Evolutionary conservation across 1,139 yeast genomes (phyloP).

Genomic region (Taphrina deformans): DNA sequence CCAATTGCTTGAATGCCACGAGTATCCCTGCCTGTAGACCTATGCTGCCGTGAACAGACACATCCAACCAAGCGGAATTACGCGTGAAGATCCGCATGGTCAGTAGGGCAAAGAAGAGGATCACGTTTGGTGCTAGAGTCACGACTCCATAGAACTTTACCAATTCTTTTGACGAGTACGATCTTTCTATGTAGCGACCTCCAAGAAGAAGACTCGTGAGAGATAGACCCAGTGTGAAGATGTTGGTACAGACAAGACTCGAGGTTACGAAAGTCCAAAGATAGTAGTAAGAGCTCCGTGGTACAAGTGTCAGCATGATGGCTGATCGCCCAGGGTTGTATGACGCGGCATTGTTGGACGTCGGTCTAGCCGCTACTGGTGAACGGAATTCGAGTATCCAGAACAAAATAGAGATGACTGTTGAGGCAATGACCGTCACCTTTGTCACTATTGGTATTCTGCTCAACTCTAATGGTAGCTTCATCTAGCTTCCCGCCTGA

Average conservation of each 20-base stretch:
- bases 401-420: conserved; percentile 19
- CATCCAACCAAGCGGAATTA: conserved; percentile 18
- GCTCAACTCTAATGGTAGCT: conserved; percentile 10
- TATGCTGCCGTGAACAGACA: conserved; percentile 67
- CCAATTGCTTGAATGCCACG: conserved; percentile 82
- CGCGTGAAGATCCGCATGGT: conserved; percentile 43
- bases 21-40: conserved; percentile 72
- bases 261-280: conserved; percentile 81
- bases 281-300: conserved; percentile 55
- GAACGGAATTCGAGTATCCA: conserved; percentile 15
- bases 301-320: conserved; percentile 60
- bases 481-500: background rate
- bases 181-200: conserved; percentile 54
- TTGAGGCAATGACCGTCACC: conserved; percentile 8
- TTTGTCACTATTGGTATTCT: conserved; percentile 22
- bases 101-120: conserved; percentile 51
- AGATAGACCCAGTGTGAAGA: conserved; percentile 55
- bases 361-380: background rate
- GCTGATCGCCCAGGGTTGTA: background rate
- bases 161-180: conserved; percentile 63
- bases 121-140: conserved; percentile 61
- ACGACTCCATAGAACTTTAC: conserved; percentile 59
- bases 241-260: conserved; percentile 66
- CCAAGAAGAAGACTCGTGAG: conserved; percentile 56
- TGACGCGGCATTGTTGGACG: background rate